Evolutionary conservation across 352 stramenopile genomes (phyloP), one percentile per base, ranked within the genome.

Genomic region (Globisporangium cederbergense): DNA sequence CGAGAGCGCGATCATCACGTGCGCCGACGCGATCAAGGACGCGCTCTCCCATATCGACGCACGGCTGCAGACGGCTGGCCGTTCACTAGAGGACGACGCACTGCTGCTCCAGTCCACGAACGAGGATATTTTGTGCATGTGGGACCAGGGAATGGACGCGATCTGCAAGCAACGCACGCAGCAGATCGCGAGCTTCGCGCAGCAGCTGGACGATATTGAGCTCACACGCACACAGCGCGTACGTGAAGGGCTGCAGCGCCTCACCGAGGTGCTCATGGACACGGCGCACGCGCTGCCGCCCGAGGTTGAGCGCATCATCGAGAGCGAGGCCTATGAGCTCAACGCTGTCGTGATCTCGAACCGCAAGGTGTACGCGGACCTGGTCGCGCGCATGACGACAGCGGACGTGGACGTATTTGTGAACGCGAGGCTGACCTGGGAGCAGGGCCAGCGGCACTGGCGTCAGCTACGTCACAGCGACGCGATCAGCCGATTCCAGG

Each of bases 331-430:
- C 14, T 76, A 87, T 43, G 88, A 96, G 59, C 54, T 95, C 0
- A 96, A 97, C 60, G 73, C 74, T 0, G 87, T 96, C 11, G 75
- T 97, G 34, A 93, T 93, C 49, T 81, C 75, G 8, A 97, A 97
- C 58, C 74, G 85, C 9, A 75, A 76, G 50, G 71, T 83, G 45
- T 93, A 96, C 57, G 81, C 85, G 6, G 78, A 93, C 61, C 64
- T 94, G 14, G 71, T 91, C 30, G 83, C 80, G 2, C 79, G 76
- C 34, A 77, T 96, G 62, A 72, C 76, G 36, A 89, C 78, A 0
- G 75, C 72, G 2, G 85, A 96, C 62, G 82, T 94, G 0, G 77
- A 93, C 46, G 70, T 86, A 14, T 83, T 89, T 62, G 74, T 89
- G 28, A 58, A 64, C 13, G 60, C 70, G 13, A 73, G 86, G 10